Percentiles rank a stretch among this genome's conserved stretches.
Evolutionary conservation across 768 basidiomycete genomes (phyloP).

Genomic region (Tremella mesenterica): DNA sequence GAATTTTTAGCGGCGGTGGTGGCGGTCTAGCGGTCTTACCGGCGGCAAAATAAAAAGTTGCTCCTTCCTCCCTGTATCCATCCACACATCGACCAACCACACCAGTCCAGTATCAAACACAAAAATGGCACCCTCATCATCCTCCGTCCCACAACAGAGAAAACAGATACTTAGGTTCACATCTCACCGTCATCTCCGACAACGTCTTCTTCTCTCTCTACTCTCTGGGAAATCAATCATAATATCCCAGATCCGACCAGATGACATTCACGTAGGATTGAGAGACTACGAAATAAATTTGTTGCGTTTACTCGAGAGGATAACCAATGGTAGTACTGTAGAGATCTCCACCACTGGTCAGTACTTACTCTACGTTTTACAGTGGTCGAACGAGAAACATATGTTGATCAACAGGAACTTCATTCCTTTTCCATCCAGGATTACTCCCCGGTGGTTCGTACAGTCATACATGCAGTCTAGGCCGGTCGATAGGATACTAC

Average conservation of each 20-base stretch:
- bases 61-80: no score
- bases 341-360: conserved; percentile 93
- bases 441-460: conserved; percentile 73
- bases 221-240: conserved; percentile 75
- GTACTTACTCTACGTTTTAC: conserved; percentile 16
- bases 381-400: conserved; percentile 3
- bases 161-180: conserved; percentile 42
- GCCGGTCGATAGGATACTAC: conserved; percentile 87
- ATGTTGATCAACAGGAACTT: conserved; percentile 57
- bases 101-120: background rate
- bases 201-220: conserved; percentile 77
- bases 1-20: no score
- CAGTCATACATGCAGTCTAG: conserved; percentile 77
- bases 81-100: background rate
- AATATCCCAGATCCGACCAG: conserved; percentile 77
- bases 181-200: conserved; percentile 73
- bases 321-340: conserved; percentile 86
- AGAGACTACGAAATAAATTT: conserved; percentile 88
- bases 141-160: background rate
- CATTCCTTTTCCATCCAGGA: conserved; percentile 84
- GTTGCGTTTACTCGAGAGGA: conserved; percentile 73
- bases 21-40: no score
- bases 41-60: no score
- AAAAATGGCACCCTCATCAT: background rate
- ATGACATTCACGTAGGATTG: conserved; percentile 93